These are phyloP conservation scores for Pythium aristosporum DNA, from an alignment of 352 stramenopile species.

Conservation along the genomic window DNA sequence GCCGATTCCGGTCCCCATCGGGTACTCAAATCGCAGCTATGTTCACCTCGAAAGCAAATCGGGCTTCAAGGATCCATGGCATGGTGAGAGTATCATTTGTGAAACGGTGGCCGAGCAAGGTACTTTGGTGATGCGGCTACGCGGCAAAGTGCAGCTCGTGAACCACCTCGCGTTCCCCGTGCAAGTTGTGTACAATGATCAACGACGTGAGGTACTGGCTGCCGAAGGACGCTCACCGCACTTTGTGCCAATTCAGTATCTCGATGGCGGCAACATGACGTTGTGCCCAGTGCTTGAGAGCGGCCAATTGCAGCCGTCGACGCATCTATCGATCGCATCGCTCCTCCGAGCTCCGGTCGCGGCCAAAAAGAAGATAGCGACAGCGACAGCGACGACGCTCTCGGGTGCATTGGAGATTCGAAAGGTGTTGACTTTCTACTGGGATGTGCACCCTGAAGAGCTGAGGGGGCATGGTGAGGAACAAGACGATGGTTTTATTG, in stretches of 20 bases:
- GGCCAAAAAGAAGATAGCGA: slow-evolving; percentile 25
- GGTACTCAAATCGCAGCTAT: slow-evolving; percentile 85
- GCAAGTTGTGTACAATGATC: slow-evolving; percentile 75
- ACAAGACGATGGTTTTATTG: slow-evolving; percentile 26
- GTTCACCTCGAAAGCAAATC: slow-evolving; percentile 71
- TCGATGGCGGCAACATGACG: slow-evolving; percentile 66
- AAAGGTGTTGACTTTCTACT: slow-evolving; percentile 76
- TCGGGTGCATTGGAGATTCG: slow-evolving; percentile 55
- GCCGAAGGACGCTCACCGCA: slow-evolving; percentile 48
- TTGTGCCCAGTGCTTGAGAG: slow-evolving; percentile 66
- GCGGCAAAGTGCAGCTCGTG: slow-evolving; percentile 73
- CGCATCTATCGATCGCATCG: slow-evolving; percentile 53
- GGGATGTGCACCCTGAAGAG: slow-evolving; percentile 54
- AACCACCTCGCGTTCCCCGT: slow-evolving; percentile 76
- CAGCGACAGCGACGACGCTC: slow-evolving; percentile 30
- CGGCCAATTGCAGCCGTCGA: slow-evolving; percentile 58
- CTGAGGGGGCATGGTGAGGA: not conserved
- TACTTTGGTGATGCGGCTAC: slow-evolving; percentile 75
- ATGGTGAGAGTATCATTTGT: slow-evolving; percentile 80
- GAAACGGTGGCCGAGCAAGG: slow-evolving; percentile 85
- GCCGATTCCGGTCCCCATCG: slow-evolving; percentile 83
- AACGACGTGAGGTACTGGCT: slow-evolving; percentile 50
- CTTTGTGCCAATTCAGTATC: slow-evolving; percentile 81
- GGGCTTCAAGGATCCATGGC: slow-evolving; percentile 62
- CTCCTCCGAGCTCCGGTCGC: slow-evolving; percentile 41